Evolutionary conservation across 2,329 filamentous ascomycete genomes (phyloP).

Genomic region (Beauveria bassiana): DNA sequence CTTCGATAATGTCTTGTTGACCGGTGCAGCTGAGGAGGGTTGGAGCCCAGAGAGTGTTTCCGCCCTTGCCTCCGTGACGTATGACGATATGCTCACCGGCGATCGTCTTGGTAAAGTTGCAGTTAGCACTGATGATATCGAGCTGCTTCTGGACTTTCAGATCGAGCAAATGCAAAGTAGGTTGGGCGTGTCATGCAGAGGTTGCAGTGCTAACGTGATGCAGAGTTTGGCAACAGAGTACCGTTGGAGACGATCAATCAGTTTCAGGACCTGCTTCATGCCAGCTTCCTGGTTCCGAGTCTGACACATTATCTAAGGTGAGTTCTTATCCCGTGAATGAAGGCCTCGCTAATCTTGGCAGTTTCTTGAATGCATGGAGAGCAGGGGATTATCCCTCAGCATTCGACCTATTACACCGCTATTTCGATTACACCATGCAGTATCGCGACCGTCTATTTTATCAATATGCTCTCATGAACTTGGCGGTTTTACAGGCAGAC

Average conservation of each 20-base stretch:
- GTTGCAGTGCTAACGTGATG: constrained; percentile 12
- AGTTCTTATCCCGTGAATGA: not conserved
- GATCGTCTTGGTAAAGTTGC: constrained; percentile 33
- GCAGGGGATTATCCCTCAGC: constrained; percentile 84
- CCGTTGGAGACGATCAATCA: constrained; percentile 65
- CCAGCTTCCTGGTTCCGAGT: constrained; percentile 61
- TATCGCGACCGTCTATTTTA: constrained; percentile 78
- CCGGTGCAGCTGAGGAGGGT: constrained; percentile 43
- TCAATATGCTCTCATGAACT: constrained; percentile 88
- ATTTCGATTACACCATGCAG: constrained; percentile 95
- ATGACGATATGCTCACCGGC: constrained; percentile 45
- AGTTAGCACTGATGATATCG: constrained; percentile 71
- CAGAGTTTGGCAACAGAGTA: constrained; percentile 69
- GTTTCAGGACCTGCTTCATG: constrained; percentile 60
- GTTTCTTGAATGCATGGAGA: constrained; percentile 87
- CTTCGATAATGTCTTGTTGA: constrained; percentile 49
- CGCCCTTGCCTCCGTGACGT: constrained; percentile 38
- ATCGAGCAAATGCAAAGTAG: constrained; percentile 78
- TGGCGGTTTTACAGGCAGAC: constrained; percentile 88
- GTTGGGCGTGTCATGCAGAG: constrained; percentile 15
- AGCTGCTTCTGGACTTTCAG: constrained; percentile 78
- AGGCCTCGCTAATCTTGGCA: constrained; percentile 25
- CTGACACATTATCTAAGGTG: constrained; percentile 69
- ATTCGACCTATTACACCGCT: constrained; percentile 85
- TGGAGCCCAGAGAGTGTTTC: constrained; percentile 38